These are phyloP conservation scores for Calonectria ilicicola DNA, from an alignment of 2,329 filamentous ascomycete genomes.

Conservation along the genomic window DNA sequence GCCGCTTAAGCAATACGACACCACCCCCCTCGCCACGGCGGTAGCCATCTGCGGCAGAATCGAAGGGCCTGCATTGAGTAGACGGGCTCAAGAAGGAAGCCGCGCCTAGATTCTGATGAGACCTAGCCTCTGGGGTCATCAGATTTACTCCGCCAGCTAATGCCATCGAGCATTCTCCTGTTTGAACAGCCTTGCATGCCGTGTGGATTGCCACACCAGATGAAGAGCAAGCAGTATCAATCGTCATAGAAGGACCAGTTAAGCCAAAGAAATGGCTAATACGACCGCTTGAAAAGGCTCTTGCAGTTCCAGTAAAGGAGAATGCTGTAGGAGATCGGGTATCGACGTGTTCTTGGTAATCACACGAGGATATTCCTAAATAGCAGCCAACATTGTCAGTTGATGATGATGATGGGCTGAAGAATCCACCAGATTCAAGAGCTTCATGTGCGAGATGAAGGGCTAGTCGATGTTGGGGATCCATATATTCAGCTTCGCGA, in stretches of 20 bases:
- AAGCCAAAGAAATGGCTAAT: not conserved
- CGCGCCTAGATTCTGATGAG: not conserved
- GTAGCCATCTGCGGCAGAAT: not conserved
- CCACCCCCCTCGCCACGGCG: not conserved
- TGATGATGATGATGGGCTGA: not conserved
- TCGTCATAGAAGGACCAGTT: not conserved
- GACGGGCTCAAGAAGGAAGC: not conserved
- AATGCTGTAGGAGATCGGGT: not conserved
- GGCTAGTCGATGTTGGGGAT: not conserved
- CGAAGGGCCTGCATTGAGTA: not conserved
- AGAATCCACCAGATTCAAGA: not conserved
- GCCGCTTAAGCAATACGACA: not conserved
- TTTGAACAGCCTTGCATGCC: not conserved
- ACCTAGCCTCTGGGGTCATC: not conserved
- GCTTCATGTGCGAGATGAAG: not conserved
- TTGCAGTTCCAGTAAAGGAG: not conserved
- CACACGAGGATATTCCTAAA: not conserved
- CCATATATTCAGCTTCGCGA: not conserved
- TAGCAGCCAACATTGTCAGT: not conserved
- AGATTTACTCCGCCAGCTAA: not conserved
- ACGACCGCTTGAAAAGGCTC: not conserved
- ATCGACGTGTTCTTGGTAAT: not conserved
- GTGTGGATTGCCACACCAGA: not conserved
- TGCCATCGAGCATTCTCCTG: not conserved
- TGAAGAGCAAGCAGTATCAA: not conserved